These are phyloP conservation scores for Penicillium sp. DNA, from an alignment of 2,329 filamentous ascomycete genomes.

Conservation along the genomic window DNA sequence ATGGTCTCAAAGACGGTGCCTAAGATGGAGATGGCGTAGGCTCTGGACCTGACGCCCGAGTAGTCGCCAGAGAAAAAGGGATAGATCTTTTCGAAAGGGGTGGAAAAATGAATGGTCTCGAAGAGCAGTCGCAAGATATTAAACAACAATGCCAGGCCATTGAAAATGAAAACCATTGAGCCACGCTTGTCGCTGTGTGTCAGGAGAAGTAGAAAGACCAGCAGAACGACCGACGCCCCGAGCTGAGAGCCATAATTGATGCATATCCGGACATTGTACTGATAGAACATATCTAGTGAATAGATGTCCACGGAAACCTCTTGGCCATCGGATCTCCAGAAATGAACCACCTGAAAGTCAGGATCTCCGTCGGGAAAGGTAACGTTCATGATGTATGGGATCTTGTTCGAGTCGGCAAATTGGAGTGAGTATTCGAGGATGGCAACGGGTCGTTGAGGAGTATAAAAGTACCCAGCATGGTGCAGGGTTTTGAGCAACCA, in stretches of 20 bases:
- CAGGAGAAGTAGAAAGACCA: slow-evolving; percentile 65
- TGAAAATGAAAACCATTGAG: slow-evolving; percentile 65
- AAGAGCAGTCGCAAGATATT: slow-evolving; percentile 56
- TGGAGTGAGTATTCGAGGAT: neutral
- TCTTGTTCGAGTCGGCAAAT: neutral
- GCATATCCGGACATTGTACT: slow-evolving; percentile 49
- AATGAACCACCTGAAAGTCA: slow-evolving; percentile 51
- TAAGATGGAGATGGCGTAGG: slow-evolving; percentile 49
- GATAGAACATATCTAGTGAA: slow-evolving; percentile 46
- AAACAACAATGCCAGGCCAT: slow-evolving; percentile 58
- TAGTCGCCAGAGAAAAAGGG: slow-evolving; percentile 57
- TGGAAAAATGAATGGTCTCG: slow-evolving; percentile 56
- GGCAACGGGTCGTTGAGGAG: neutral
- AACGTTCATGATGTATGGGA: neutral
- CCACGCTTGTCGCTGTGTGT: slow-evolving; percentile 64
- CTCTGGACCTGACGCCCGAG: slow-evolving; percentile 45
- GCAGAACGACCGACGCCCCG: slow-evolving; percentile 64
- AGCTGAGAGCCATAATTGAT: slow-evolving; percentile 71
- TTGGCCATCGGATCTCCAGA: slow-evolving; percentile 47
- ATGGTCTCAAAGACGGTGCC: slow-evolving; percentile 52
- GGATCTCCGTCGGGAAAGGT: slow-evolving; percentile 36
- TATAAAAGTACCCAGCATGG: slow-evolving; percentile 12
- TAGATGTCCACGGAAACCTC: slow-evolving; percentile 42
- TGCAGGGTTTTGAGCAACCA: neutral
- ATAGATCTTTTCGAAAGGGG: slow-evolving; percentile 62